Conservation (phyloP, 306 rosid species). For the Erythrophleum fordii region DNA sequence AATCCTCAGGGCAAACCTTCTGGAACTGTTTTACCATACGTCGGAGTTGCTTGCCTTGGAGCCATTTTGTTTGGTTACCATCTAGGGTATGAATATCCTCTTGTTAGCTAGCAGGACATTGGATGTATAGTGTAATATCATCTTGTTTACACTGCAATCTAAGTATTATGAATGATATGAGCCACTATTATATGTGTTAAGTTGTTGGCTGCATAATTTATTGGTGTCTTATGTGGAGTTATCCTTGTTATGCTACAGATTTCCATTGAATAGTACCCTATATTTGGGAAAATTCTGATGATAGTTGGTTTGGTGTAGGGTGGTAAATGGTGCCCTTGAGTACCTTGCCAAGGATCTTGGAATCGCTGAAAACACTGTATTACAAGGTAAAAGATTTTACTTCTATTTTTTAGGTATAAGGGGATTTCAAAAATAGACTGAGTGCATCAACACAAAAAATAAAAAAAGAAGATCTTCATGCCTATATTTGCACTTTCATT, state of each 20-base stretch:
- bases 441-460: neutral
- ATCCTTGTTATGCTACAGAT: constrained; percentile 20
- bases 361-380: constrained; percentile 68
- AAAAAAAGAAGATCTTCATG: neutral
- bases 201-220: constrained; percentile 9
- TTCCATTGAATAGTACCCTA: constrained; percentile 17
- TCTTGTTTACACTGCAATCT: neutral
- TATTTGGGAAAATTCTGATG: constrained; percentile 36
- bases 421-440: constrained; percentile 5
- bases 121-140: neutral
- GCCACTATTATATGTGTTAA: constrained; percentile 9
- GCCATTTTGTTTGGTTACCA: constrained; percentile 94
- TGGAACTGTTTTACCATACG: constrained; percentile 89
- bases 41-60: constrained; percentile 95
- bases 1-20: constrained; percentile 64
- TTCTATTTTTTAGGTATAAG: neutral
- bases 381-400: constrained; percentile 63
- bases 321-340: constrained; percentile 93
- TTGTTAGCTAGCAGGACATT: constrained; percentile 19
- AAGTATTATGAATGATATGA: neutral
- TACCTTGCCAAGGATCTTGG: constrained; percentile 92
- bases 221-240: constrained; percentile 19
- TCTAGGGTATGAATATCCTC: constrained; percentile 73
- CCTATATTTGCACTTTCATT: neutral
- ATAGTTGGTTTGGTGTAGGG: constrained; percentile 62